Evolutionary conservation across 495 filamentous ascomycete genomes (phyloP).

Genomic region (Xylaria sp.): DNA sequence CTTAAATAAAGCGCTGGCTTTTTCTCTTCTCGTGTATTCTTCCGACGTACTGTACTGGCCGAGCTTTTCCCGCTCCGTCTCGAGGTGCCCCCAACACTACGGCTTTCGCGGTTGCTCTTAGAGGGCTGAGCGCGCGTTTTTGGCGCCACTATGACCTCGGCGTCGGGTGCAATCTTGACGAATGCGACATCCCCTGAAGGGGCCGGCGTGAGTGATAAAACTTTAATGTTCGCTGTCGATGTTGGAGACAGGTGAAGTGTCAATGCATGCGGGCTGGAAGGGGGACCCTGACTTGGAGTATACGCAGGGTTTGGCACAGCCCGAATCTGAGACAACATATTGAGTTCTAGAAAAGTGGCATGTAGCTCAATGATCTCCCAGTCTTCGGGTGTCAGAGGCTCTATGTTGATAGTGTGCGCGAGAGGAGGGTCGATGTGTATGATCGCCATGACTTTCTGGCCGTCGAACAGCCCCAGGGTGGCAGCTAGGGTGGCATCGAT

Average conservation of each 20-base stretch:
- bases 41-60: constrained; percentile 68
- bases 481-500: constrained; percentile 89
- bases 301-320: constrained; percentile 86
- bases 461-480: constrained; percentile 79
- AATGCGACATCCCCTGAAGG: constrained; percentile 73
- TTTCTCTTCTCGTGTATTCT: constrained; percentile 65
- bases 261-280: constrained; percentile 71
- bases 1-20: constrained; percentile 75
- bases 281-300: constrained; percentile 50
- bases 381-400: constrained; percentile 91
- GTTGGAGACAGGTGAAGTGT: constrained; percentile 94
- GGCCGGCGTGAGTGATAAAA: constrained; percentile 79
- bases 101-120: constrained; percentile 61
- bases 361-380: constrained; percentile 99
- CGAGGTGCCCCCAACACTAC: constrained; percentile 72
- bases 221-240: constrained; percentile 88
- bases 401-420: constrained; percentile 92
- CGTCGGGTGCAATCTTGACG: constrained; percentile 90
- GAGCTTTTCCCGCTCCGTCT: constrained; percentile 77
- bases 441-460: constrained; percentile 74
- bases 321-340: constrained; percentile 90
- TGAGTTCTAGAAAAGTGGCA: constrained; percentile 91
- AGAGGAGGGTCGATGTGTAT: constrained; percentile 90
- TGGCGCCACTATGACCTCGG: constrained; percentile 94
- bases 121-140: constrained; percentile 66